phyloP scores from a whole-genome alignment of 192 early-diverging fungal genomes.

The Gonapodya prolifera region DNA sequence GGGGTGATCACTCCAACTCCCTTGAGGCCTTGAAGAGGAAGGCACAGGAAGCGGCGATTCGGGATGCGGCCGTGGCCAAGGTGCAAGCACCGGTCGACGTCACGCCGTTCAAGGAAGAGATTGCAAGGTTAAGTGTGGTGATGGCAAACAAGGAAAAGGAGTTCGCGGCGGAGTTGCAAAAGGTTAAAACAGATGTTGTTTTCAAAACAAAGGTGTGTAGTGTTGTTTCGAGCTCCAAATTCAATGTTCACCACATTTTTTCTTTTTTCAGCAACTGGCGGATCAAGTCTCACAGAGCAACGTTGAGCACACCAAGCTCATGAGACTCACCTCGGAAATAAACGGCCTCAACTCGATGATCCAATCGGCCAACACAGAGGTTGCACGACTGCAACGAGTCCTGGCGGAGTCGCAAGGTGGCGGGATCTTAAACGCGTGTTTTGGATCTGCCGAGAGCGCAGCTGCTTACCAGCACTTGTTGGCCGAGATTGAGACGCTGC shows the following conservation, averaged over 20 bases:
- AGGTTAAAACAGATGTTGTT: not conserved
- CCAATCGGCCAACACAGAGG: not conserved
- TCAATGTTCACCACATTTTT: not conserved
- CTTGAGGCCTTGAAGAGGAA: not conserved
- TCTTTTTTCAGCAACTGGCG: not conserved
- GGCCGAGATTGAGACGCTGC: not conserved
- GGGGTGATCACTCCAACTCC: not conserved
- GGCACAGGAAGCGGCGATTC: not conserved
- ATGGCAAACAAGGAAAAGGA: not conserved
- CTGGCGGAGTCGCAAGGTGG: not conserved
- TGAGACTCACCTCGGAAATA: not conserved
- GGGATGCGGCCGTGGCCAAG: not conserved
- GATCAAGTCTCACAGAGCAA: not conserved
- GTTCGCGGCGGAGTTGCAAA: not conserved
- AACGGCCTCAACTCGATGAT: not conserved
- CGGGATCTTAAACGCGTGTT: not conserved
- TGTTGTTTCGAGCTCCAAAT: not conserved
- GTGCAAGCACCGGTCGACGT: not conserved
- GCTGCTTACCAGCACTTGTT: not conserved
- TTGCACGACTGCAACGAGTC: not conserved
- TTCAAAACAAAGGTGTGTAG: not conserved
- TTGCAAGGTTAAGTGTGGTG: not conserved
- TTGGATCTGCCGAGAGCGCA: not conserved
- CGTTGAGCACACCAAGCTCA: not conserved
- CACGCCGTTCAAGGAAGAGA: not conserved